These are phyloP conservation scores for Aspergillus calidoustus DNA, from an alignment of 2,329 filamentous ascomycete species.

Conservation along the genomic window DNA sequence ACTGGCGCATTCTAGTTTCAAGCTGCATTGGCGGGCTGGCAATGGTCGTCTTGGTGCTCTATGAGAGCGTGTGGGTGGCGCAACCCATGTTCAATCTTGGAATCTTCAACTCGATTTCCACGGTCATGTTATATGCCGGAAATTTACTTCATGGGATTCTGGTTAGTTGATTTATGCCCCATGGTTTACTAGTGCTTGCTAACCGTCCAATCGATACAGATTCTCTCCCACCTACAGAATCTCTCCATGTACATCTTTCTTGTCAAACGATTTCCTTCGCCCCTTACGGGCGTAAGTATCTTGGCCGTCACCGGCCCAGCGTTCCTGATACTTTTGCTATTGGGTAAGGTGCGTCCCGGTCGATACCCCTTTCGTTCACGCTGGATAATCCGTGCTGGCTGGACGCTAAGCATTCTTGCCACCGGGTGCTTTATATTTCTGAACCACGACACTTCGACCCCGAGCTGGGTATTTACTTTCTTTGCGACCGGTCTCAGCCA, in stretches of 20 bases:
- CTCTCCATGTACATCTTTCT: constrained; percentile 48
- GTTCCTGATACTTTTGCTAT: constrained; percentile 27
- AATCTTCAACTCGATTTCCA: constrained; percentile 43
- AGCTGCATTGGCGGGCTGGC: constrained; percentile 40
- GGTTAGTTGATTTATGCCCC: constrained; percentile 33
- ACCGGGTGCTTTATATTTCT: constrained; percentile 46
- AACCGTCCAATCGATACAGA: constrained; percentile 28
- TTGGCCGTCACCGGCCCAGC: constrained; percentile 41
- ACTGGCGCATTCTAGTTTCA: constrained; percentile 46
- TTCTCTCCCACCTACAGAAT: constrained; percentile 50
- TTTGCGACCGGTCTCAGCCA: constrained; percentile 48
- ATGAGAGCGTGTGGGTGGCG: constrained; percentile 39
- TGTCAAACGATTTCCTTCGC: constrained; percentile 38
- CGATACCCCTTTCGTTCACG: constrained; percentile 29
- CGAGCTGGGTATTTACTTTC: constrained; percentile 44
- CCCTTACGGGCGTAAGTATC: constrained; percentile 44
- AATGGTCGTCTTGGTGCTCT: constrained; percentile 39
- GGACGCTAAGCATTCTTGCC: constrained; percentile 42
- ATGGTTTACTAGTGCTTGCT: background rate
- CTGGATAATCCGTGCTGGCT: constrained; percentile 51
- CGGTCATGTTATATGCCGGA: constrained; percentile 46
- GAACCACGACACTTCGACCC: constrained; percentile 36
- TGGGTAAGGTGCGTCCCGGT: constrained; percentile 21
- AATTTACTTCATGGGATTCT: constrained; percentile 50
- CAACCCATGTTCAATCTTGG: constrained; percentile 44